phyloP scores from a whole-genome alignment of 257 asterid species.

The Henckelia pumila region DNA sequence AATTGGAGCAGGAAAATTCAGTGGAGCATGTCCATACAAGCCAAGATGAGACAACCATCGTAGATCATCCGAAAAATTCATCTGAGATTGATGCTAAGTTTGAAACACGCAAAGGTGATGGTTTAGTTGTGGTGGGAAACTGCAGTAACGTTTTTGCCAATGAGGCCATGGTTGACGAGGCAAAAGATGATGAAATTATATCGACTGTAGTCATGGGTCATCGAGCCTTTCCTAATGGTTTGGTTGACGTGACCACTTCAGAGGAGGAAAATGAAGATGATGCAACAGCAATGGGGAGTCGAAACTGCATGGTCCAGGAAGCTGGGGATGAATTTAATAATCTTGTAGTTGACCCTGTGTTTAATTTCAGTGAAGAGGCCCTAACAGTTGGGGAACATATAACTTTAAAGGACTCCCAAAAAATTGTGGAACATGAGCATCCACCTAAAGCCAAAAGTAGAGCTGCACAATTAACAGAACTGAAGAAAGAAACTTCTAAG shows the following conservation, averaged over 20 bases:
- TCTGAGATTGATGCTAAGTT: not conserved
- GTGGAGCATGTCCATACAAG: constrained; percentile 23
- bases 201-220: constrained; percentile 23
- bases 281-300: constrained; percentile 26
- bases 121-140: constrained; percentile 32
- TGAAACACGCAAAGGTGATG: constrained; percentile 26
- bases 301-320: constrained; percentile 28
- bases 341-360: constrained; percentile 27
- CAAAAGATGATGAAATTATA: constrained; percentile 18
- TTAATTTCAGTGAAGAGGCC: constrained; percentile 33
- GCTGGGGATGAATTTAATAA: constrained; percentile 30
- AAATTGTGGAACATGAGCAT: constrained; percentile 34
- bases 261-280: constrained; percentile 30
- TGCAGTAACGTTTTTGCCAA: not conserved
- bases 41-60: constrained; percentile 30
- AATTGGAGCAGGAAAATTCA: constrained; percentile 54
- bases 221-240: constrained; percentile 15
- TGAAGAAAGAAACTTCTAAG: constrained; percentile 39
- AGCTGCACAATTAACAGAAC: constrained; percentile 26
- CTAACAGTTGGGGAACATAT: constrained; percentile 25
- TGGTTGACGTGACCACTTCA: not conserved
- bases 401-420: constrained; percentile 26
- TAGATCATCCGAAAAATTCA: not conserved
- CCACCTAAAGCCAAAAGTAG: constrained; percentile 31
- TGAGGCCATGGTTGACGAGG: constrained; percentile 23